These are phyloP conservation scores for Melampsora larici-populina DNA, from an alignment of 1,284 basidiomycete genomes.

Conservation along the genomic window DNA sequence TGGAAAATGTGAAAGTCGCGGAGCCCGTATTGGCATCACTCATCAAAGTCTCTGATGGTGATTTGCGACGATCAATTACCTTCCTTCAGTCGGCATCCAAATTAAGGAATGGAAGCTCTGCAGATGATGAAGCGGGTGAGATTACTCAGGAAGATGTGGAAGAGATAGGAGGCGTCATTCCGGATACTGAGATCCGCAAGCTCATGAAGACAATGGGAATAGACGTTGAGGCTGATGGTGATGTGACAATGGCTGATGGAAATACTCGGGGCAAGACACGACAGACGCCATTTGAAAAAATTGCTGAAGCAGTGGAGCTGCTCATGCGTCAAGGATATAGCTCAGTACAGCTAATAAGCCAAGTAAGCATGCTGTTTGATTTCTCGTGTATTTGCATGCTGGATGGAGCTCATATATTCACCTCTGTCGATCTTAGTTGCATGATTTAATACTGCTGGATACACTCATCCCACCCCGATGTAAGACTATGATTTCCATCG, in stretches of 20 bases:
- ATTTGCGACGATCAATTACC: slow-evolving; percentile 95
- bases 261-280: slow-evolving; percentile 47
- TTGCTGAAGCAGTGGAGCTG: slow-evolving; percentile 69
- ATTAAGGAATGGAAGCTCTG: slow-evolving; percentile 54
- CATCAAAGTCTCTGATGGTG: slow-evolving; percentile 78
- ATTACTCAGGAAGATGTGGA: slow-evolving; percentile 72
- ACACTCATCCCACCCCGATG: slow-evolving; percentile 73
- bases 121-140: slow-evolving; percentile 56
- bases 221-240: slow-evolving; percentile 58
- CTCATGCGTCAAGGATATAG: slow-evolving; percentile 87
- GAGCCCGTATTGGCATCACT: slow-evolving; percentile 66
- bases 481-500: slow-evolving; percentile 76
- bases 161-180: slow-evolving; percentile 96
- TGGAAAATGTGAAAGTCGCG: slow-evolving; percentile 59
- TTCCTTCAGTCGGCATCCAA: slow-evolving; percentile 94
- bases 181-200: slow-evolving; percentile 66
- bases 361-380: slow-evolving; percentile 60
- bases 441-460: slow-evolving; percentile 82
- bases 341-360: slow-evolving; percentile 80
- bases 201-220: slow-evolving; percentile 75
- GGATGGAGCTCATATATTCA: slow-evolving; percentile 7
- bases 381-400: neutral
- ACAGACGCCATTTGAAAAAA: slow-evolving; percentile 64
- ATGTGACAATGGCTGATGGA: slow-evolving; percentile 60
- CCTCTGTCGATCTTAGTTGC: slow-evolving; percentile 62